A percentile compares a stretch with the other conserved stretches of the same genome.
Evolutionary conservation across 805 yeast species (phyloP).

Genomic region (Wickerhamomyces hampshirensis): DNA sequence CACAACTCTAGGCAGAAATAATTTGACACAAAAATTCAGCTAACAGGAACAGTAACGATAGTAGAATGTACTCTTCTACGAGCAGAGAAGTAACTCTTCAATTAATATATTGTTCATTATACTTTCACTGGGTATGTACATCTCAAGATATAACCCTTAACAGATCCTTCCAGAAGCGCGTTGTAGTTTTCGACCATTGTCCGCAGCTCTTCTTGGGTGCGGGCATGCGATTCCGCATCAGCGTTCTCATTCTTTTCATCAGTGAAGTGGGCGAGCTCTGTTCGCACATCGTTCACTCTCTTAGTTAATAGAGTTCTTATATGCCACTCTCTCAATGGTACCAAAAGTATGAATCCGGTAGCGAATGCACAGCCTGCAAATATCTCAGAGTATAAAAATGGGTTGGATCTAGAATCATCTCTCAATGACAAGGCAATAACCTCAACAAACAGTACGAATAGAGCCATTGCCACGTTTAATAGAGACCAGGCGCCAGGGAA

Average conservation of each 20-base stretch:
- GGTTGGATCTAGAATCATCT: conserved; percentile 26
- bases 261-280: neutral
- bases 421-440: conserved; percentile 49
- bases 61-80: no score
- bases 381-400: conserved; percentile 55
- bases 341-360: conserved; percentile 35
- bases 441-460: conserved; percentile 42
- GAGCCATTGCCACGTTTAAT: conserved; percentile 29
- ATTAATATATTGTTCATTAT: neutral
- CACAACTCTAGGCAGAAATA: no score
- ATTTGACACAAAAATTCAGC: no score
- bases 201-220: neutral
- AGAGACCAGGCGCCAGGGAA: conserved; percentile 38
- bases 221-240: neutral
- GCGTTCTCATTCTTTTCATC: neutral
- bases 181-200: conserved; percentile 1
- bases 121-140: neutral
- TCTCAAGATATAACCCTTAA: neutral
- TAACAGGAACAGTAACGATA: no score
- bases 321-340: conserved; percentile 46
- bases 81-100: no score
- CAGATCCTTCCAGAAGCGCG: neutral
- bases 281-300: conserved; percentile 1
- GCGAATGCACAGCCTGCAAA: conserved; percentile 49
- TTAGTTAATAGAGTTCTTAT: conserved; percentile 31